phyloP scores from a whole-genome alignment of 805 yeast species.

The Suhomyces kilbournensis region DNA sequence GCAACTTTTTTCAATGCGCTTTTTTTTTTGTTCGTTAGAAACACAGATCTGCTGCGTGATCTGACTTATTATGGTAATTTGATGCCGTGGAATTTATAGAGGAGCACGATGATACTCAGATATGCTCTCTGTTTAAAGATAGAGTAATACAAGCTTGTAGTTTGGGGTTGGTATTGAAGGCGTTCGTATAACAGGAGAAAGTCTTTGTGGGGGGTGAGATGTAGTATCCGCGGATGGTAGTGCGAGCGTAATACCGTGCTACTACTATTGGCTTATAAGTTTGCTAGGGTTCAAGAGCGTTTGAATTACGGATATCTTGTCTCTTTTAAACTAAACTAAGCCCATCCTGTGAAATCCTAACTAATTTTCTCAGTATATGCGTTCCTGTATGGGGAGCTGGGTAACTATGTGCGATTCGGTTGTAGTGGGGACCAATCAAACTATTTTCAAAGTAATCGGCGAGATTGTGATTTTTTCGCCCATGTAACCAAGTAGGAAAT shows the following conservation, averaged over 20 bases:
- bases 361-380: neutral
- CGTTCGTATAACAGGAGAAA: neutral
- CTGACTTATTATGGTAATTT: neutral
- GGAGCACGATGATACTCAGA: neutral
- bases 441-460: neutral
- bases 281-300: neutral
- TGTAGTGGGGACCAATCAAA: neutral
- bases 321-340: neutral
- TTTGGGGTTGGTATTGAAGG: neutral
- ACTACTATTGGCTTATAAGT: neutral
- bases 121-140: neutral
- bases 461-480: neutral
- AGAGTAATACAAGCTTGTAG: neutral
- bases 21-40: neutral
- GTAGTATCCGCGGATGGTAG: neutral
- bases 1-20: neutral
- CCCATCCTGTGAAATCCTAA: neutral
- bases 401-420: neutral
- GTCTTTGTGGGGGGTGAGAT: no score
- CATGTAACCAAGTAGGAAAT: neutral
- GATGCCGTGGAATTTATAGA: neutral
- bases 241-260: neutral
- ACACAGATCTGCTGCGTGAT: neutral
- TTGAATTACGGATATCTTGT: neutral
- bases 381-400: neutral